Percentiles rank a stretch among this genome's conserved stretches.
These are phyloP conservation scores for Aspergillus pseudonomiae DNA, from an alignment of 2,329 filamentous ascomycete genomes.

Conservation along the genomic window DNA sequence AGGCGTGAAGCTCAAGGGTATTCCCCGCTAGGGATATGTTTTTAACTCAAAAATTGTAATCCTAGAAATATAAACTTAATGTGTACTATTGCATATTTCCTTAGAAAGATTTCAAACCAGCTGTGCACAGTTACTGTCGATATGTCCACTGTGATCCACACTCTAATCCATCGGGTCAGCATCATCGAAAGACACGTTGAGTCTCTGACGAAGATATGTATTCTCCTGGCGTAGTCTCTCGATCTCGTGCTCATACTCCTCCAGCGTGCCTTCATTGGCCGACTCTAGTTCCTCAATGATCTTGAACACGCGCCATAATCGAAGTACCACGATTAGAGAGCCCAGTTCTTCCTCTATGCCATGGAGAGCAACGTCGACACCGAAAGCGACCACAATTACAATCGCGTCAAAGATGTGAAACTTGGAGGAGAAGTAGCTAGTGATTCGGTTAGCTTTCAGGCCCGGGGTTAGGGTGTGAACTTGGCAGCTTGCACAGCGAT, in stretches of 20 bases:
- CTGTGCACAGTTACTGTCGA: not conserved
- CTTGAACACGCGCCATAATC: slow-evolving; percentile 71
- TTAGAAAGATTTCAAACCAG: not conserved
- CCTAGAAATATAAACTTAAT: not conserved
- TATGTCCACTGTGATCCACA: not conserved
- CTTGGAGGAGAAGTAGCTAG: not conserved
- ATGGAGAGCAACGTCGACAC: not conserved
- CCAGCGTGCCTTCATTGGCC: slow-evolving; percentile 65
- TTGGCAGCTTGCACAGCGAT: not conserved
- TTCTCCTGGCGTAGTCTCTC: not conserved
- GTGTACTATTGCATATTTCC: not conserved
- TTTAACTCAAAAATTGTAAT: not conserved
- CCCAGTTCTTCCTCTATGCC: slow-evolving; percentile 17
- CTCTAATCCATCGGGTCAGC: not conserved
- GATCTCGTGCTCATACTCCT: slow-evolving; percentile 46
- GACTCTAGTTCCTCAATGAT: slow-evolving; percentile 70
- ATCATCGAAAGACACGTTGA: not conserved
- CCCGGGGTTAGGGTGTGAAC: too few relatives aligned
- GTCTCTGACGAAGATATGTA: not conserved
- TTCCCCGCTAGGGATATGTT: not conserved
- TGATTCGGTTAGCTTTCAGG: not conserved
- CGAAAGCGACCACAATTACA: not conserved
- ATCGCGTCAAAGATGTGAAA: not conserved
- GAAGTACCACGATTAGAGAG: slow-evolving; percentile 67
- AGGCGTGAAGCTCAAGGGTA: slow-evolving; percentile 22